Evolutionary conservation across 768 basidiomycete genomes (phyloP).

Genomic region (Butyriboletus loyo): DNA sequence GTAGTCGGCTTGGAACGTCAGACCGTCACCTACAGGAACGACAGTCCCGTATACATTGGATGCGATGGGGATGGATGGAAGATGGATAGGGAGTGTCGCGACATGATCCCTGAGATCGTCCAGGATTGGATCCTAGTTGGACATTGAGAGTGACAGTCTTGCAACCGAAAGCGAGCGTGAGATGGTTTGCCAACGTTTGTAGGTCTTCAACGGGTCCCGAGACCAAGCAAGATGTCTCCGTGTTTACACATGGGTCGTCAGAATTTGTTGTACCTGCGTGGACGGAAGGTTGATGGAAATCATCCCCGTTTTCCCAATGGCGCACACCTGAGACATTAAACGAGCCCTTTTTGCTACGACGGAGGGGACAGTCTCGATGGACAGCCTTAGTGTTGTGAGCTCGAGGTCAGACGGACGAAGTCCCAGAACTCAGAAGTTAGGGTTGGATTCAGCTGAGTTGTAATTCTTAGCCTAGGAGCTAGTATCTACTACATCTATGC

Average conservation of each 20-base stretch:
- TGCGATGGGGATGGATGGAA: constrained; percentile 58
- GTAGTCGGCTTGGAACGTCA: constrained; percentile 49
- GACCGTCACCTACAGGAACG: constrained; percentile 48
- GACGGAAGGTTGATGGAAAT: constrained; percentile 47
- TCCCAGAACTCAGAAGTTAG: too few species aligned
- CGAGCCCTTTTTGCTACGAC: constrained; percentile 57
- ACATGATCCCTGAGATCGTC: constrained; percentile 46
- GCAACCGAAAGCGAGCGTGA: constrained; percentile 36
- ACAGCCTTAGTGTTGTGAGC: too few species aligned
- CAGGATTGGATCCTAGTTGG: constrained; percentile 53
- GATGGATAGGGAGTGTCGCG: constrained; percentile 33
- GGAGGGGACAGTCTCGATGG: constrained; percentile 52
- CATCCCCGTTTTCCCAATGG: constrained; percentile 52
- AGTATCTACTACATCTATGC: too few species aligned
- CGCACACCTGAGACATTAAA: constrained; percentile 53
- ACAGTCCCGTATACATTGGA: constrained; percentile 61
- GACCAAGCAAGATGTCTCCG: constrained; percentile 53
- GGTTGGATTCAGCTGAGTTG: too few species aligned
- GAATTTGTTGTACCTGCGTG: constrained; percentile 32
- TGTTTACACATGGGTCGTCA: constrained; percentile 46
- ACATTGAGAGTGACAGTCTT: constrained; percentile 47
- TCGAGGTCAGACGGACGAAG: too few species aligned
- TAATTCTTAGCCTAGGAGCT: too few species aligned
- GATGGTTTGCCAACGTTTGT: constrained; percentile 36
- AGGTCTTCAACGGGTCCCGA: constrained; percentile 52